A percentile compares a stretch with the other conserved stretches of the same genome.
These are phyloP conservation scores for Debaryomyces maramus DNA, from an alignment of 805 yeast genomes.

Conservation along the genomic window DNA sequence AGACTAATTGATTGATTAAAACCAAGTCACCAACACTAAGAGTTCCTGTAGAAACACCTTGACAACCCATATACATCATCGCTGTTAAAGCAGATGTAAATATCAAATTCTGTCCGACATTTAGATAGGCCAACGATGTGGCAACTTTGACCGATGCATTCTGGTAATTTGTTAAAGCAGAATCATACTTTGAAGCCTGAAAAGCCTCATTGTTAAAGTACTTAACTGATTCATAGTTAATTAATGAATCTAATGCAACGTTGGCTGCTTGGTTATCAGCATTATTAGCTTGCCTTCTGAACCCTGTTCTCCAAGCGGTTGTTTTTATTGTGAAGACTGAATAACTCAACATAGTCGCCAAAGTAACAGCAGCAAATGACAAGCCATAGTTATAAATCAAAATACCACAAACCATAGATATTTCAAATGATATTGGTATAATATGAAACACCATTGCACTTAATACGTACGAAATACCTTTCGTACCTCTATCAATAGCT, in stretches of 20 bases:
- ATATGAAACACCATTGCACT: slow-evolving; percentile 98
- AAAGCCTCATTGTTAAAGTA: slow-evolving; percentile 87
- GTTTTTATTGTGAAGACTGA: slow-evolving; percentile 85
- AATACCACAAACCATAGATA: slow-evolving; percentile 89
- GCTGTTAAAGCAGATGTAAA: slow-evolving; percentile 88
- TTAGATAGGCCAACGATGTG: slow-evolving; percentile 74
- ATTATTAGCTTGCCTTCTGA: slow-evolving; percentile 80
- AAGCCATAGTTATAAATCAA: slow-evolving; percentile 90
- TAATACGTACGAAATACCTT: slow-evolving; percentile 90
- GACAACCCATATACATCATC: slow-evolving; percentile 98
- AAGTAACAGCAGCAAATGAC: slow-evolving; percentile 84
- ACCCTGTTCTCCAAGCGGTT: slow-evolving; percentile 94
- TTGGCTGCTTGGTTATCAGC: slow-evolving; percentile 97
- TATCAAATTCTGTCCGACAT: slow-evolving; percentile 76
- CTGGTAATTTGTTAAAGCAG: slow-evolving; percentile 72
- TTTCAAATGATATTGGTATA: slow-evolving; percentile 88
- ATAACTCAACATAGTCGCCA: slow-evolving; percentile 85
- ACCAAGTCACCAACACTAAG: slow-evolving; percentile 94
- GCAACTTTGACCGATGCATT: slow-evolving; percentile 77
- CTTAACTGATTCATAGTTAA: slow-evolving; percentile 92
- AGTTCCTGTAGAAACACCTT: slow-evolving; percentile 81
- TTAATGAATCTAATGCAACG: slow-evolving; percentile 89
- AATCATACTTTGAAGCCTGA: slow-evolving; percentile 79
- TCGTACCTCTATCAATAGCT: slow-evolving; percentile 96
- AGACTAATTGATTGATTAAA: slow-evolving; percentile 90